These are phyloP conservation scores for Colletotrichum scovillei DNA, from an alignment of 2,329 filamentous ascomycete genomes.

Conservation along the genomic window DNA sequence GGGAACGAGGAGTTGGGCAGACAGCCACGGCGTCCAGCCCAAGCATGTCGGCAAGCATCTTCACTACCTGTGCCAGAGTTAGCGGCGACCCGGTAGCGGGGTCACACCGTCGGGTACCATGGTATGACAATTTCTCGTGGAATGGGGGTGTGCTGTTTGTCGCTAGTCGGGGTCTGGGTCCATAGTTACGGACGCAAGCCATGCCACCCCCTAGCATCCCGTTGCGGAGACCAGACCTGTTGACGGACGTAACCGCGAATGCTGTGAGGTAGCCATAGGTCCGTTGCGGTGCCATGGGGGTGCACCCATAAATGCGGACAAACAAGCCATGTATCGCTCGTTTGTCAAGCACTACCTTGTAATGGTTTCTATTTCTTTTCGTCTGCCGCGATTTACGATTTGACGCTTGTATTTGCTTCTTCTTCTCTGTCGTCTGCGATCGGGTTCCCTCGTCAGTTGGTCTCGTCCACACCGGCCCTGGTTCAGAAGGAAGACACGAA, in stretches of 20 bases:
- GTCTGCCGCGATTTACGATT: background rate
- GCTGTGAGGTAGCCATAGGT: background rate
- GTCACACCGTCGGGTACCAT: background rate
- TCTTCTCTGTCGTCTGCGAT: constrained; percentile 4
- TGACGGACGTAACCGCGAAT: constrained; percentile 1
- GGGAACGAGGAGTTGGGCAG: constrained; percentile 15
- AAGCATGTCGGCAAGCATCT: background rate
- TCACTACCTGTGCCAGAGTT: background rate
- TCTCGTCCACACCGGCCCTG: background rate
- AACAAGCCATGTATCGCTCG: background rate
- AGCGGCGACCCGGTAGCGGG: constrained; percentile 4
- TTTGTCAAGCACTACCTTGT: background rate
- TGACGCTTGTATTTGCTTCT: background rate
- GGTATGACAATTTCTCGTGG: constrained; percentile 10
- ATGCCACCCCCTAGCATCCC: background rate
- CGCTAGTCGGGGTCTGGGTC: background rate
- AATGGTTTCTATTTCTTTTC: background rate
- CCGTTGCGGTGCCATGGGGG: background rate
- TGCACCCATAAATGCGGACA: background rate
- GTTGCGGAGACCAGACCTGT: constrained; percentile 1
- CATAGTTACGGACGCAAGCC: constrained; percentile 27
- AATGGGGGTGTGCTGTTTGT: background rate
- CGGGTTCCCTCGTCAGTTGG: background rate
- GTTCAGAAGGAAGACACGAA: background rate
- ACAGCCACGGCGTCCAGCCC: constrained; percentile 9